A percentile compares a stretch with the other conserved stretches of the same genome.
phyloP scores from a whole-genome alignment of 164 flowering plant genomes.

The Berberis vulgaris region DNA sequence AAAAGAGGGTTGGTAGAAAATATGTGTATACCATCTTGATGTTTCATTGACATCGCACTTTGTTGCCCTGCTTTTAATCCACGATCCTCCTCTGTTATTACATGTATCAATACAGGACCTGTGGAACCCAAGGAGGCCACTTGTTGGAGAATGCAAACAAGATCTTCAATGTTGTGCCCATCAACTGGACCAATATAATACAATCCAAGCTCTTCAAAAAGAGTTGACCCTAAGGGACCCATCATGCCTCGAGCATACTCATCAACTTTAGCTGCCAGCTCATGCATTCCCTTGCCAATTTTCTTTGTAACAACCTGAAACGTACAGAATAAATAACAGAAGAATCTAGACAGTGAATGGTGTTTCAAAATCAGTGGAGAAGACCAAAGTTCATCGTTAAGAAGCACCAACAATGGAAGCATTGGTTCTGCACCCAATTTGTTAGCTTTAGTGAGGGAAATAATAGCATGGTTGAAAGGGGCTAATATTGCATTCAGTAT shows the following conservation, averaged over 20 bases:
- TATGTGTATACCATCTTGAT: constrained; percentile 10
- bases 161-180: constrained; percentile 93
- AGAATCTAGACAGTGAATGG: constrained; percentile 10
- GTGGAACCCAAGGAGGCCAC: constrained; percentile 78
- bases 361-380: background rate
- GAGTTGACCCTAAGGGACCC: constrained; percentile 78
- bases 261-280: constrained; percentile 89
- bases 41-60: constrained; percentile 13
- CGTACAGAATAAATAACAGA: background rate
- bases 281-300: constrained; percentile 76
- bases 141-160: constrained; percentile 62
- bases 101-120: constrained; percentile 90
- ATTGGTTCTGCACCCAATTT: background rate
- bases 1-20: background rate
- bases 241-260: constrained; percentile 94
- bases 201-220: constrained; percentile 92
- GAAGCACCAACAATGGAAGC: background rate
- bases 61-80: constrained; percentile 21
- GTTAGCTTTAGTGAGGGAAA: background rate
- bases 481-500: background rate
- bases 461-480: background rate
- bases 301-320: constrained; percentile 71
- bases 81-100: constrained; percentile 55
- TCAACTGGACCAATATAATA: constrained; percentile 92
- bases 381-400: background rate